Conservation (phyloP, 1,139 yeast species). For the Candida sp. region DNA sequence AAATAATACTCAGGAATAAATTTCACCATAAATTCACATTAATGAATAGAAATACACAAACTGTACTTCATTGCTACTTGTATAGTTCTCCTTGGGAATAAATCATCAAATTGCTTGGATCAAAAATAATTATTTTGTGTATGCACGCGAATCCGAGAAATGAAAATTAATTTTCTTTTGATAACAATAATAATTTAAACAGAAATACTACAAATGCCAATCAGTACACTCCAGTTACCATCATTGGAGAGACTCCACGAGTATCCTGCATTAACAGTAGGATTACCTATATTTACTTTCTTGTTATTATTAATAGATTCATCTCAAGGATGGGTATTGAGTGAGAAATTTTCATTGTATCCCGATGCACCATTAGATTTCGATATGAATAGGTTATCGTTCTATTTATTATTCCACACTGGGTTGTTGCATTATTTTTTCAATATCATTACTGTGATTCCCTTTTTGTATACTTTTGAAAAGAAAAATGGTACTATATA, state of each 20-base stretch:
- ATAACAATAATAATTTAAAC: too few relatives aligned
- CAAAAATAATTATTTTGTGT: too few relatives aligned
- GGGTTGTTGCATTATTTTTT: conserved; percentile 60
- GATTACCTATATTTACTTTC: conserved; percentile 55
- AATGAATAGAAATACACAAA: too few relatives aligned
- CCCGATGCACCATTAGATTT: conserved; percentile 57
- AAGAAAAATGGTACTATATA: conserved; percentile 77
- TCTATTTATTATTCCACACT: conserved; percentile 72
- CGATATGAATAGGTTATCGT: conserved; percentile 62
- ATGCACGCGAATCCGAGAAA: too few relatives aligned
- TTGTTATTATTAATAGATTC: conserved; percentile 31
- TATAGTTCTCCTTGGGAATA: too few relatives aligned
- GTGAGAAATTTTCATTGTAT: conserved; percentile 33
- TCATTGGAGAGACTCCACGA: conserved; percentile 7
- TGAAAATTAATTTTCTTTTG: too few relatives aligned
- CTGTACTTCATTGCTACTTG: too few relatives aligned
- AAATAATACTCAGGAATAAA: too few relatives aligned
- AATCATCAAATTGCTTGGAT: too few relatives aligned
- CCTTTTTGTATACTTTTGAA: conserved; percentile 72
- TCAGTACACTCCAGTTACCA: not conserved
- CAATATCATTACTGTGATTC: conserved; percentile 55
- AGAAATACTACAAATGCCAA: conserved; percentile 1
- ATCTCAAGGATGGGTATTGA: conserved; percentile 13
- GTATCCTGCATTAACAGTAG: conserved; percentile 67
- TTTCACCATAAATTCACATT: too few relatives aligned